These are phyloP conservation scores for Aspergillus sclerotialis DNA, from an alignment of 2,329 filamentous ascomycete genomes.

Conservation along the genomic window DNA sequence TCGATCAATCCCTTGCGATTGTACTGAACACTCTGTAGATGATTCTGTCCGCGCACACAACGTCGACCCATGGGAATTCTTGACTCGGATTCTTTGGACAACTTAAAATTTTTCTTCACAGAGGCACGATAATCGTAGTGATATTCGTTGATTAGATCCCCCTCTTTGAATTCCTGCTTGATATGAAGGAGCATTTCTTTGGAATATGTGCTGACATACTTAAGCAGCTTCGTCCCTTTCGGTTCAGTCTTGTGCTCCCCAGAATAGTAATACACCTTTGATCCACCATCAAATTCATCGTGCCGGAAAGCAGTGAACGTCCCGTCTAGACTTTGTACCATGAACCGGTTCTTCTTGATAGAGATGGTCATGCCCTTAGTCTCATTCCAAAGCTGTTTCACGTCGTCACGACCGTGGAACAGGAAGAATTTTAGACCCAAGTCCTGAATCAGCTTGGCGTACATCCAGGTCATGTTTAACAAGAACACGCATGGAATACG, in stretches of 20 bases:
- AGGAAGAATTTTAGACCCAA: constrained; percentile 41
- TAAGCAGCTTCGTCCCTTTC: constrained; percentile 32
- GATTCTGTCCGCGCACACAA: constrained; percentile 41
- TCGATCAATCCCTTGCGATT: constrained; percentile 48
- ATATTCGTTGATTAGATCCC: constrained; percentile 39
- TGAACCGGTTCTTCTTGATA: constrained; percentile 40
- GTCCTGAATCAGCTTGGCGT: constrained; percentile 40
- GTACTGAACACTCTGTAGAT: constrained; percentile 44
- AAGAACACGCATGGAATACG: constrained; percentile 33
- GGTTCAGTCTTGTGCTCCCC: constrained; percentile 42
- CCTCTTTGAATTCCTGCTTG: constrained; percentile 41
- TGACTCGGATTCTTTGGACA: constrained; percentile 15
- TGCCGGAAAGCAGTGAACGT: constrained; percentile 46
- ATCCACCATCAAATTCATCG: constrained; percentile 28
- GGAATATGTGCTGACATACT: constrained; percentile 43
- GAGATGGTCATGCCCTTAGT: constrained; percentile 44
- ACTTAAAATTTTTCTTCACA: constrained; percentile 18
- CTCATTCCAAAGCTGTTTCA: constrained; percentile 41
- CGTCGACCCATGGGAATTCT: constrained; percentile 40
- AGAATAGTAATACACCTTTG: constrained; percentile 34
- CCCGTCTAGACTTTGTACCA: constrained; percentile 44
- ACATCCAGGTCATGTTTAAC: constrained; percentile 44
- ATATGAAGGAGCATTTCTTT: constrained; percentile 39
- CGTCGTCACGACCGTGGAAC: constrained; percentile 43
- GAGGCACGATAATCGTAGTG: constrained; percentile 40